phyloP scores from a whole-genome alignment of 2,329 filamentous ascomycete genomes.

The Penicillium frequentans region DNA sequence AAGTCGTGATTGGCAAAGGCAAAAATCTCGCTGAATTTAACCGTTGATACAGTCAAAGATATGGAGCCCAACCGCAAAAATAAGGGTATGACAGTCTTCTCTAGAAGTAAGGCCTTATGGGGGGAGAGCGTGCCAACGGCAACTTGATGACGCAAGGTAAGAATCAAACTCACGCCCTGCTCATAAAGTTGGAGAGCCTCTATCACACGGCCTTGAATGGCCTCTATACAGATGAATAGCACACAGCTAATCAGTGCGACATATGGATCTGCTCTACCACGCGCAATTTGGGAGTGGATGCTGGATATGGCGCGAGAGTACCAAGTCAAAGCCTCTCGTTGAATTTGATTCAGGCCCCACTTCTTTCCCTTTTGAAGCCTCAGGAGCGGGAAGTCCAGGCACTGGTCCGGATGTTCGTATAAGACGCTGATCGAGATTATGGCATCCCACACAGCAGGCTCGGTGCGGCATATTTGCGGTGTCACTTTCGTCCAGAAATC shows the following conservation, averaged over 20 bases:
- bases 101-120: conserved; percentile 12
- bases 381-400: conserved; percentile 9
- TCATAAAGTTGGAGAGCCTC: conserved; percentile 27
- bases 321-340: conserved; percentile 29
- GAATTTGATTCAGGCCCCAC: neutral
- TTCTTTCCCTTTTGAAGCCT: neutral
- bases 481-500: conserved; percentile 24
- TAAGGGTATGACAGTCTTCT: conserved; percentile 28
- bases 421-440: conserved; percentile 21
- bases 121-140: neutral
- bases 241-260: conserved; percentile 32
- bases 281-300: conserved; percentile 25
- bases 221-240: conserved; percentile 36
- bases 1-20: neutral
- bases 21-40: neutral
- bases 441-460: conserved; percentile 28
- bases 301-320: conserved; percentile 32
- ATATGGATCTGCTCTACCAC: conserved; percentile 22
- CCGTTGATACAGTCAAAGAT: neutral
- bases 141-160: conserved; percentile 19
- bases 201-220: conserved; percentile 23
- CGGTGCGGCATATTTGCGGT: conserved; percentile 21
- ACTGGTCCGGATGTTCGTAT: conserved; percentile 19
- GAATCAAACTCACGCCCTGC: conserved; percentile 27
- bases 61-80: conserved; percentile 26